These are phyloP conservation scores for Microdochium bolleyi DNA, from an alignment of 2,329 filamentous ascomycete genomes.

Conservation along the genomic window DNA sequence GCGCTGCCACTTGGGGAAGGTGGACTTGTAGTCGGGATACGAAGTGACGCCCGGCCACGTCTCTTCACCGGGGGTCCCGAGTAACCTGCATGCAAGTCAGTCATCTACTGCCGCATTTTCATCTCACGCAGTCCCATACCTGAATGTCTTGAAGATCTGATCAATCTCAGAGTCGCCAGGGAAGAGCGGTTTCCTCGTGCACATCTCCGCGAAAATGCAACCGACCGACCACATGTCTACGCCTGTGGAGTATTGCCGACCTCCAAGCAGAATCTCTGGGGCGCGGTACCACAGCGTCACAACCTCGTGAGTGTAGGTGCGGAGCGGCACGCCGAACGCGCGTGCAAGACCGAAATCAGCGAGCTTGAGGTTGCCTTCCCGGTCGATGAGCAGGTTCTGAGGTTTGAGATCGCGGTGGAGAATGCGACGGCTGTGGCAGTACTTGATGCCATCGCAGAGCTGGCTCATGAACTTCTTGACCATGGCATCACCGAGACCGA, in stretches of 20 bases:
- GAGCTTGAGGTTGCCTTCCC: slow-evolving; percentile 81
- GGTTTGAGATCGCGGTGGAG: slow-evolving; percentile 86
- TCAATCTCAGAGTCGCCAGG: slow-evolving; percentile 90
- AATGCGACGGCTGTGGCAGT: slow-evolving; percentile 83
- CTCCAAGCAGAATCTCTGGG: slow-evolving; percentile 83
- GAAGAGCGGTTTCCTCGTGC: slow-evolving; percentile 85
- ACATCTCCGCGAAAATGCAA: slow-evolving; percentile 96
- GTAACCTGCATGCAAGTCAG: slow-evolving; percentile 39
- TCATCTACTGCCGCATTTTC: slow-evolving; percentile 1
- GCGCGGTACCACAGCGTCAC: slow-evolving; percentile 91
- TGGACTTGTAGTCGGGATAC: slow-evolving; percentile 87
- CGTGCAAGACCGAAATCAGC: slow-evolving; percentile 85
- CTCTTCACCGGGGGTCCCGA: slow-evolving; percentile 76
- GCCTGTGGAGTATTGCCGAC: slow-evolving; percentile 85
- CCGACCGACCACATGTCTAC: slow-evolving; percentile 96
- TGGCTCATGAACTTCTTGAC: slow-evolving; percentile 92
- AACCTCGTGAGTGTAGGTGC: slow-evolving; percentile 92
- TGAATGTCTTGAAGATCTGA: slow-evolving; percentile 92
- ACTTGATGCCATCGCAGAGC: slow-evolving; percentile 73
- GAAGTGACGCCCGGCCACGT: slow-evolving; percentile 90
- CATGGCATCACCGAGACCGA: slow-evolving; percentile 72
- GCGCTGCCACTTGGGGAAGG: slow-evolving; percentile 84
- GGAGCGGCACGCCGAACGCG: slow-evolving; percentile 82
- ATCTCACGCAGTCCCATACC: slow-evolving; percentile 38
- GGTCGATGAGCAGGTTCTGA: slow-evolving; percentile 81